Percentiles rank a stretch among this genome's conserved stretches.
Evolutionary conservation across 1,284 basidiomycete species (phyloP).

Genomic region (Pascua sp.): DNA sequence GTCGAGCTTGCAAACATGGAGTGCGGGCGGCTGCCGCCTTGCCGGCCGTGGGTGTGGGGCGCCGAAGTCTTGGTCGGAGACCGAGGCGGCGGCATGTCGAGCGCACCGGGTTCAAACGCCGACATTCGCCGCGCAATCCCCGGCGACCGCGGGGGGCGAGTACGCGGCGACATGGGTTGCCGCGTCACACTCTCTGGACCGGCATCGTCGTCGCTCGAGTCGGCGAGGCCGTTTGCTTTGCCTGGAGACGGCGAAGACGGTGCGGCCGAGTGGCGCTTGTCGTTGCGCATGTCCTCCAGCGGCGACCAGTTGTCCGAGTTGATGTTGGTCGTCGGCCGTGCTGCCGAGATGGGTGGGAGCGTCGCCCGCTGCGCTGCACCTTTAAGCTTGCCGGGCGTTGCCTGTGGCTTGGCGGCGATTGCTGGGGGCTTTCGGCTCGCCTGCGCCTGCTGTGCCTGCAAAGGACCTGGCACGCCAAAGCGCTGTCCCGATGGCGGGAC

Average conservation of each 20-base stretch:
- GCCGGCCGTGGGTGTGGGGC: background rate
- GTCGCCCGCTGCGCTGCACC: slow-evolving; percentile 19
- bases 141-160: slow-evolving; percentile 8
- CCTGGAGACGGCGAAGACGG: background rate
- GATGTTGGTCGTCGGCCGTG: slow-evolving; percentile 25
- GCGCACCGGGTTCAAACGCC: slow-evolving; percentile 5
- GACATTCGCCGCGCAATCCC: slow-evolving; percentile 9
- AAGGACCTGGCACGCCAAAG: slow-evolving; percentile 7
- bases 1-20: no score
- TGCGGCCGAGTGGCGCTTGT: background rate
- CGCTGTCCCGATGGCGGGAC: slow-evolving; percentile 5
- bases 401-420: slow-evolving; percentile 11
- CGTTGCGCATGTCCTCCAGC: slow-evolving; percentile 15
- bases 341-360: slow-evolving; percentile 9
- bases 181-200: slow-evolving; percentile 27
- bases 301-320: slow-evolving; percentile 39
- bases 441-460: slow-evolving; percentile 10
- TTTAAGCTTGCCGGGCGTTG: slow-evolving; percentile 6
- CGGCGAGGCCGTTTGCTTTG: slow-evolving; percentile 4
- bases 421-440: slow-evolving; percentile 15
- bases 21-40: background rate
- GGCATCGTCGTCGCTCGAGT: slow-evolving; percentile 41
- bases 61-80: background rate
- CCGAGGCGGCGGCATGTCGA: background rate
- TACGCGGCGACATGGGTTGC: slow-evolving; percentile 1